Conservation (phyloP, 2,329 filamentous ascomycete genomes). For the Aureobasidium sp. region DNA sequence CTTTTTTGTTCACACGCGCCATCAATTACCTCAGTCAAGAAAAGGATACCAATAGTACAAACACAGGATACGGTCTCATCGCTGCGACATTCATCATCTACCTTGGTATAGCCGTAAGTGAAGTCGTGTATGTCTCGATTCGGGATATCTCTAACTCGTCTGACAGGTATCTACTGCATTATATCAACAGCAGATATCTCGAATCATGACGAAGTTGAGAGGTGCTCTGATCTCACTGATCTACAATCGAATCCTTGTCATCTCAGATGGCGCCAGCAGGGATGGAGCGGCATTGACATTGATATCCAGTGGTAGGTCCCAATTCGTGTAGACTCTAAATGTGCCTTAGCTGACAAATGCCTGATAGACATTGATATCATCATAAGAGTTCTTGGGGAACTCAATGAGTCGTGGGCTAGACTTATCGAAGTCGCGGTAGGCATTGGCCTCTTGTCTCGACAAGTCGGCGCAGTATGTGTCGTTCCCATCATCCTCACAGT, state of each 20-base stretch:
- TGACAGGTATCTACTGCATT: too few species aligned
- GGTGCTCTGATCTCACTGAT: too few species aligned
- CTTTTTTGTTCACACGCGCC: not conserved
- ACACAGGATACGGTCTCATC: not conserved
- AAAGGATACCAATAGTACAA: not conserved
- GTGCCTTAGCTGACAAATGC: too few species aligned
- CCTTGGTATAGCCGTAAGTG: slow-evolving; percentile 4
- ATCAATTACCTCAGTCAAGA: not conserved
- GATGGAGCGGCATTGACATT: too few species aligned
- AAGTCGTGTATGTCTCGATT: too few species aligned
- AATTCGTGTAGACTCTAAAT: too few species aligned
- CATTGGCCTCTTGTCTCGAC: not conserved
- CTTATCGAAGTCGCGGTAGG: slow-evolving; percentile 1
- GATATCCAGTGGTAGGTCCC: too few species aligned
- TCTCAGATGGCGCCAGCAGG: too few species aligned
- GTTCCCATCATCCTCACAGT: not conserved
- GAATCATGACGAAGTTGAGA: too few species aligned
- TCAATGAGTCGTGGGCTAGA: slow-evolving; percentile 6
- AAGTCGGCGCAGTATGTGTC: not conserved
- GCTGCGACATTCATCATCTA: slow-evolving; percentile 1
- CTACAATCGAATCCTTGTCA: too few species aligned
- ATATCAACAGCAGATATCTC: too few species aligned
- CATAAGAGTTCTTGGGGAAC: not conserved
- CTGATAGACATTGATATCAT: slow-evolving; percentile 2
- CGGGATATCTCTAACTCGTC: not conserved